Base-by-base conservation (phyloP, 495 filamentous ascomycete genomes). In the Sordaria brevicollis region DNA sequence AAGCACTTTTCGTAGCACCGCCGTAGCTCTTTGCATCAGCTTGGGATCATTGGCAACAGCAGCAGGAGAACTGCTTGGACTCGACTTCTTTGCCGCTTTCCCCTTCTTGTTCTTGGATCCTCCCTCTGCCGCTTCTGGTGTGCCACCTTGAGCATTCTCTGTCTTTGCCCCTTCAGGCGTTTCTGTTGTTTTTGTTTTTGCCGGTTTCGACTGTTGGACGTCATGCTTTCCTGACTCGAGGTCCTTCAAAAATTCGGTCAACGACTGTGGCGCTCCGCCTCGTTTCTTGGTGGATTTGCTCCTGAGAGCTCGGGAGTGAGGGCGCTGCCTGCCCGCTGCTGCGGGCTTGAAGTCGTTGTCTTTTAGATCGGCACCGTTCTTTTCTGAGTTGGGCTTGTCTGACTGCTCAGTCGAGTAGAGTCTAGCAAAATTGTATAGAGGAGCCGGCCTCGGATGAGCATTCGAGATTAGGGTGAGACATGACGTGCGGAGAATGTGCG, bases 401-500 rank as follows among this genome's bases (percentile, higher is more conserved):
- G 38, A 29, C 19, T 17, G 35, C 39, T 57, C n/a, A 34, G 39
- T 62, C 68, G 69, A 62, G 25, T 62, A 62, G 49, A 62, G 54
- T 65, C 57, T 66, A 36, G 69, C 69, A 65, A 67, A 62, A 43
- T 65, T 41, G 54, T 66, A 67, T 17, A 69, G 49, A 11, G 41
- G 43, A 25, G 68, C 68, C 35, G 25, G 57, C 38, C 54, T 66
- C 34, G 65, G 13, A n/a, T 69, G 15, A 29, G 35, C 54, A 54
- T 68, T 66, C 65, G 54, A 54, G 11, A 71, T 66, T 5, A 72
- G 68, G 36, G 39, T 21, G 35, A 72, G 75, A 41, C 75, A 77
- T 72, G 68, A 67, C 72, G 70, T 69, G 74, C 75, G 75, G 35
- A 77, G 67, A 65, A 74, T 74, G 9, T 33, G 35, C 31, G 69